Evolutionary conservation across 768 basidiomycete genomes (phyloP), one percentile per base, ranked within the genome.

Genomic region (Tricholoma terreum): DNA sequence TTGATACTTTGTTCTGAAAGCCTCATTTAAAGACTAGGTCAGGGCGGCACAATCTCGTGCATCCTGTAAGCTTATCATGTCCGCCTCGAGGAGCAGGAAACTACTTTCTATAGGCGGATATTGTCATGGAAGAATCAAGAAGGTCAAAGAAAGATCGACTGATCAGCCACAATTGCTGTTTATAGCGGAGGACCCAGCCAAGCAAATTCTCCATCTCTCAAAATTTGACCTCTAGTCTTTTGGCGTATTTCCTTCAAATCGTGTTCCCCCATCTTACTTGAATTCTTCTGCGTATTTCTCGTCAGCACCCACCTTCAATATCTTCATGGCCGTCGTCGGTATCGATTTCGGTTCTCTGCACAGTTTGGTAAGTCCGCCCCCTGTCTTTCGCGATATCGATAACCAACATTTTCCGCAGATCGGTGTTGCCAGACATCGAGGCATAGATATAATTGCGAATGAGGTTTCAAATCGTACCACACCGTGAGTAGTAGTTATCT

Each of bases 391-490:
- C 42, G 14, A 57, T 45, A 35, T 56, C 40, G 49, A 42, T 34
- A 34, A 50, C 57, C 48, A 42, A 21, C 55, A 53, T 51, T 61
- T 54, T 55, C 48, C 70, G 8, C 62, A 92, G 92, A 94, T 98
- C 71, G 94, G 94, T 78, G 94, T 96, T 62, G 94, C 94, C 17
- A 84, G 94, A 75, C 89, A 92, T 76, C 84, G 92, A 69, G 96
- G 96, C 64, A 96, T 99, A 78, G 96, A 99, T 82, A 94, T 99
- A 74, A 96, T 99, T 78, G 80, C 86, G 59, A 99, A 99, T 73
- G 96, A 99, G 72, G 94, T 95, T 59, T 98, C 95, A 14, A 98
- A 98, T 80, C 90, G 97, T 55, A 84, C 88, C 14, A 98, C 95
- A 22, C 96, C 96, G 94, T 98, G 60, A 68, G 93, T 83, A 21